These are phyloP conservation scores for Chimonanthus salicifolius DNA, from an alignment of 164 flowering plant species.

Conservation along the genomic window DNA sequence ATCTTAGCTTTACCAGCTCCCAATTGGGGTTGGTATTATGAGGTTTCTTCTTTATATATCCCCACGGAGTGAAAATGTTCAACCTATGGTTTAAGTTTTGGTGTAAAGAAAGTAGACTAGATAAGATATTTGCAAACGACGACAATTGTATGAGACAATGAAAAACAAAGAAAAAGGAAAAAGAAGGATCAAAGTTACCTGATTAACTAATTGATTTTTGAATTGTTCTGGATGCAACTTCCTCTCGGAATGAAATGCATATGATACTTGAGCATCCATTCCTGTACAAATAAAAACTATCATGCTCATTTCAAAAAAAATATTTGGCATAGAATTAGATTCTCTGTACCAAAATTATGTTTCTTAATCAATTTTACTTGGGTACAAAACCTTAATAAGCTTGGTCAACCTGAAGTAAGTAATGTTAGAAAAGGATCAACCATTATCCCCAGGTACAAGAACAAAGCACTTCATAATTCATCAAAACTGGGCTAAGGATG, in stretches of 20 bases:
- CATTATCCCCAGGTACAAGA: not conserved
- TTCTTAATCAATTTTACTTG: not conserved
- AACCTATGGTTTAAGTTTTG: not conserved
- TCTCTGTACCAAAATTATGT: not conserved
- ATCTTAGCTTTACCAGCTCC: not conserved
- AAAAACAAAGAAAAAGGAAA: not conserved
- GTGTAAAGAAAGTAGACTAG: not conserved
- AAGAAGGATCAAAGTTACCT: slow-evolving; percentile 43
- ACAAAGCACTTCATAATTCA: not conserved
- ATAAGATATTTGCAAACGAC: not conserved
- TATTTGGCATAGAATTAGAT: not conserved
- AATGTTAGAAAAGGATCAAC: not conserved
- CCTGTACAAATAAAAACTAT: slow-evolving; percentile 33
- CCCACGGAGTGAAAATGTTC: not conserved
- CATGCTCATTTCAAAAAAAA: not conserved
- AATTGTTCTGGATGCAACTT: slow-evolving; percentile 89
- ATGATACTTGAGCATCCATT: slow-evolving; percentile 98
- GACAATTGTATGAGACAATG: not conserved
- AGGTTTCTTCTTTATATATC: not conserved
- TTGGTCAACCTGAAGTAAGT: not conserved
- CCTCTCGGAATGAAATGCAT: slow-evolving; percentile 93
- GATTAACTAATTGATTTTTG: slow-evolving; percentile 80
- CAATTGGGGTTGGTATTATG: not conserved
- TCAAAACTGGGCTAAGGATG: not conserved
- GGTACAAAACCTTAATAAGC: not conserved